These are phyloP conservation scores for Entomortierella lignicola DNA, from an alignment of 192 early-diverging fungal genomes.

Conservation along the genomic window DNA sequence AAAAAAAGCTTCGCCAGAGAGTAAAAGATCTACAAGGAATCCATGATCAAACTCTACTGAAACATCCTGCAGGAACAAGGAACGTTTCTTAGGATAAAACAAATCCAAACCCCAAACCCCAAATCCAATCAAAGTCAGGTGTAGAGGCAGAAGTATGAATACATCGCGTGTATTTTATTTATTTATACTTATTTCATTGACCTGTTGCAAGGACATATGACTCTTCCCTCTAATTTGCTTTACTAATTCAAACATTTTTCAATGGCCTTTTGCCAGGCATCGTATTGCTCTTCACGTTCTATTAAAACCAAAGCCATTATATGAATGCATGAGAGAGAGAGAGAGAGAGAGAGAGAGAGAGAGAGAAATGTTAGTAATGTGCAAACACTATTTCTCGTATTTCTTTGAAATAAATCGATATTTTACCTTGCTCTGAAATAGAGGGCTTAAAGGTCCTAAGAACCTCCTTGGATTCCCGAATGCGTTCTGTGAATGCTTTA, in stretches of 20 bases:
- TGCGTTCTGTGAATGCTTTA: constrained; percentile 37
- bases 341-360: neutral
- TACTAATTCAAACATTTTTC: constrained; percentile 37
- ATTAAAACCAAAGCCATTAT: constrained; percentile 62
- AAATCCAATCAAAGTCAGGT: no score
- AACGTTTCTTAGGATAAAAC: no score
- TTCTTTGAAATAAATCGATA: neutral
- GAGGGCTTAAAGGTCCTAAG: constrained; percentile 19
- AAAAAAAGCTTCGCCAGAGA: no score
- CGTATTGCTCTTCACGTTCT: constrained; percentile 71
- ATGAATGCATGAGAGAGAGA: neutral
- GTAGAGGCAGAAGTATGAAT: no score
- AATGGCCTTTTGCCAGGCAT: constrained; percentile 82
- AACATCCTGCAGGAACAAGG: no score
- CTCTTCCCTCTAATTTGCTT: no score
- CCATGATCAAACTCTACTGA: no score
- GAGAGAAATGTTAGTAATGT: neutral
- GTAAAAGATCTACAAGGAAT: no score
- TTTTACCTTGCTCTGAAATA: constrained; percentile 28
- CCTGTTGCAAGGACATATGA: no score
- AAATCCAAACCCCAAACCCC: no score
- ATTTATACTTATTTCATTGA: no score
- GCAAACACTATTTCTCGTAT: neutral
- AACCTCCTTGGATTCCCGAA: constrained; percentile 8
- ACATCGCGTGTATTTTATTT: no score